A percentile compares a stretch with the other conserved stretches of the same genome.
phyloP scores from a whole-genome alignment of 306 rosid genomes.

The Inga laurina region DNA sequence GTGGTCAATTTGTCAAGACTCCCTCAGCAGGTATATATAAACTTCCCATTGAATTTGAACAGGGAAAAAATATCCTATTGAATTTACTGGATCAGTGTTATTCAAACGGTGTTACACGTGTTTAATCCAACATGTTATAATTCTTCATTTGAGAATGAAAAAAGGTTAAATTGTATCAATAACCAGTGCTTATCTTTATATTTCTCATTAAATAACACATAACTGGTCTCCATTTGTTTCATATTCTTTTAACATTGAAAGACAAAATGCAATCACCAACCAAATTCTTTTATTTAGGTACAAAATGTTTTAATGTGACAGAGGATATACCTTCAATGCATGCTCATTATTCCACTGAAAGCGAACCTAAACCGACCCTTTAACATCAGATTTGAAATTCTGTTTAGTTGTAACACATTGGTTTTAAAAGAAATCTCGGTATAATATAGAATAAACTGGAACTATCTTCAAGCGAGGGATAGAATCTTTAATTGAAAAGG shows the following conservation, averaged over 20 bases:
- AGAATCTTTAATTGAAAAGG: background rate
- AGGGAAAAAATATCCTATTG: background rate
- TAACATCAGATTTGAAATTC: background rate
- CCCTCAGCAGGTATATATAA: slow-evolving; percentile 63
- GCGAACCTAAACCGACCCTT: background rate
- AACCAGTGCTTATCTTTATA: background rate
- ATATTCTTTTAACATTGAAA: background rate
- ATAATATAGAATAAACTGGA: background rate
- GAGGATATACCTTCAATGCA: background rate
- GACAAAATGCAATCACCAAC: background rate
- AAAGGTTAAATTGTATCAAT: background rate
- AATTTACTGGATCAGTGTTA: background rate
- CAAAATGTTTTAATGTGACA: background rate
- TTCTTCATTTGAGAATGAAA: background rate
- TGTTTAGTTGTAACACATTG: background rate
- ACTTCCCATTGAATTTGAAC: background rate
- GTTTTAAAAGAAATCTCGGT: background rate
- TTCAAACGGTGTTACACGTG: slow-evolving; percentile 1
- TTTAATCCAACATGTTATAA: slow-evolving; percentile 11
- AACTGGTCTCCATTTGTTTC: background rate
- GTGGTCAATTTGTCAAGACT: slow-evolving; percentile 91
- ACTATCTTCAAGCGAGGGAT: background rate
- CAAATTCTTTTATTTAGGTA: background rate
- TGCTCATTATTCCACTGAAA: background rate
- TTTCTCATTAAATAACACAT: background rate